Percentiles rank a stretch among this genome's conserved stretches.
Conservation (phyloP, 139 green algal species). For the Tetradesmus obliquus region DNA sequence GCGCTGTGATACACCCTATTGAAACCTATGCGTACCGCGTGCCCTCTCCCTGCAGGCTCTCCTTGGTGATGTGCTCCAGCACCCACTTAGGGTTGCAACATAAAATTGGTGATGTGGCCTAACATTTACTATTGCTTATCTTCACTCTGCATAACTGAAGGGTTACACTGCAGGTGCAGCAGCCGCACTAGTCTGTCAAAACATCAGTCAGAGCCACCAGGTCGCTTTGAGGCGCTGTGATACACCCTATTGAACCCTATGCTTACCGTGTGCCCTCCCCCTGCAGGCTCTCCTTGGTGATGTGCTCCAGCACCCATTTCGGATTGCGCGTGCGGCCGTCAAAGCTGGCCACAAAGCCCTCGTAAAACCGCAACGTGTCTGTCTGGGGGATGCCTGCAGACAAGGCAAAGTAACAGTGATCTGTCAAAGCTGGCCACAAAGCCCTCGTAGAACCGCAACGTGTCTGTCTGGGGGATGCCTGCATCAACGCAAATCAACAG, state of each 20-base stretch:
- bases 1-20: no score
- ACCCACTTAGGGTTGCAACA: constrained; percentile 69
- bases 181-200: background rate
- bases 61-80: constrained; percentile 9
- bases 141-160: background rate
- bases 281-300: constrained; percentile 58
- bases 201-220: background rate
- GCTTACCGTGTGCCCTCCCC: constrained; percentile 61
- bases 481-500: background rate
- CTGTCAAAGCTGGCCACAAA: constrained; percentile 78
- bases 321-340: constrained; percentile 83
- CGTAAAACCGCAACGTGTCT: constrained; percentile 58
- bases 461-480: constrained; percentile 55
- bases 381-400: constrained; percentile 52
- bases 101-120: background rate
- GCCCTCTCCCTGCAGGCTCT: constrained; percentile 51
- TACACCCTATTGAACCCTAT: no score
- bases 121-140: background rate
- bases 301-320: constrained; percentile 81
- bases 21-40: constrained; percentile 46
- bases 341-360: constrained; percentile 70
- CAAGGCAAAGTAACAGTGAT: background rate
- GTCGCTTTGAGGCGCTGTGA: no score
- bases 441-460: constrained; percentile 61
- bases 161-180: background rate